Percentiles rank a stretch among this genome's conserved stretches.
Evolutionary conservation across 2,329 filamentous ascomycete genomes (phyloP).

Genomic region (Calonectria naviculata): DNA sequence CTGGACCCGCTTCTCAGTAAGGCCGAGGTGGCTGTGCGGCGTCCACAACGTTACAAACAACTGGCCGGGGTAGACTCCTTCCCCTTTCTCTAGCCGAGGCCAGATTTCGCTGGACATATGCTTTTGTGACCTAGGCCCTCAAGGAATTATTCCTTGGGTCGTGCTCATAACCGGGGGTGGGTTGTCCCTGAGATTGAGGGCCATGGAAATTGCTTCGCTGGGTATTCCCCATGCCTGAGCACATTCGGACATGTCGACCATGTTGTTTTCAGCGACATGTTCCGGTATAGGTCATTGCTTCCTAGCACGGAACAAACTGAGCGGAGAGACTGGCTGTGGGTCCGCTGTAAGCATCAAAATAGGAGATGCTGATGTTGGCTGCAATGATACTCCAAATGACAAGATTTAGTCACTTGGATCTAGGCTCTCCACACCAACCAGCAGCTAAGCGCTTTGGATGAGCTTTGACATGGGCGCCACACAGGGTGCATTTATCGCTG

Average conservation of each 20-base stretch:
- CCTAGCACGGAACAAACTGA: background rate
- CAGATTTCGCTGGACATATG: background rate
- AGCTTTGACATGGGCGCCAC: background rate
- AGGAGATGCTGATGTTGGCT: background rate
- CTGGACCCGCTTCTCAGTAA: constrained; percentile 34
- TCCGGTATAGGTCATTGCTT: background rate
- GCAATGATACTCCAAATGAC: background rate
- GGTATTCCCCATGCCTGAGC: background rate
- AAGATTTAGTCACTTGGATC: background rate
- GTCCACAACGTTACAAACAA: constrained; percentile 6
- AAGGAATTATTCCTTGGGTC: background rate
- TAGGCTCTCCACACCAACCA: background rate
- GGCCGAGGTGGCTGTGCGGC: background rate
- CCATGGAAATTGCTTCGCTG: background rate
- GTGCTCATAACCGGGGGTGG: background rate
- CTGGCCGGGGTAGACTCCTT: background rate
- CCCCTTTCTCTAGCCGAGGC: background rate
- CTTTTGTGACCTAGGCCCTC: background rate
- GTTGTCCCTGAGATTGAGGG: background rate
- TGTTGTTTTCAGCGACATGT: background rate
- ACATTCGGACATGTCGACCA: background rate
- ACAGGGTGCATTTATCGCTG: constrained; percentile 1
- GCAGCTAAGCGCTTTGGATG: constrained; percentile 14
- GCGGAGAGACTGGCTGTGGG: constrained; percentile 3
- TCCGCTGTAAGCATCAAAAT: background rate